These are phyloP conservation scores for Acer saccharum DNA, from an alignment of 345 rosid genomes.

Conservation along the genomic window DNA sequence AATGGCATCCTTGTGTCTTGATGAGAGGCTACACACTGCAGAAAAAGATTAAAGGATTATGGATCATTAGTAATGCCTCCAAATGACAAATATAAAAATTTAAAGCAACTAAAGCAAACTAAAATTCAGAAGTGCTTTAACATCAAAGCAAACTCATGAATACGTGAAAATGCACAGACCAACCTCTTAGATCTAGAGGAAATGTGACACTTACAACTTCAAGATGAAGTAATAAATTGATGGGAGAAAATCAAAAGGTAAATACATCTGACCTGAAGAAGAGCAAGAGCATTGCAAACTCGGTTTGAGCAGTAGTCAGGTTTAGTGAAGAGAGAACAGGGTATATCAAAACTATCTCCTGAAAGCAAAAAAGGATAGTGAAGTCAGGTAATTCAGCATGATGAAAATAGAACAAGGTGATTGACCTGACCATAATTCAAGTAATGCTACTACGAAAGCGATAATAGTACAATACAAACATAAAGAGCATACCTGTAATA, in stretches of 20 bases:
- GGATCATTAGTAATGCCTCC: conserved; percentile 19
- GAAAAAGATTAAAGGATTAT: conserved; percentile 21
- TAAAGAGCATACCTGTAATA: conserved; percentile 63
- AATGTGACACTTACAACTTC: not conserved
- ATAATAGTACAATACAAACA: conserved; percentile 2
- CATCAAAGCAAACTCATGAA: not conserved
- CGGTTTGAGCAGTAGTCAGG: conserved; percentile 91
- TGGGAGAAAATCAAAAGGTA: not conserved
- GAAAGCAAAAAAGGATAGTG: conserved; percentile 22
- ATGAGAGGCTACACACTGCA: conserved; percentile 99
- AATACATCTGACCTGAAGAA: conserved; percentile 73
- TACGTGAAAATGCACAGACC: not conserved
- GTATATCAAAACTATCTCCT: conserved; percentile 98
- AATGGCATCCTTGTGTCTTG: conserved; percentile 93
- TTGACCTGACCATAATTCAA: not conserved
- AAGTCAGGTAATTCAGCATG: not conserved
- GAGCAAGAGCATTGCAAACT: conserved; percentile 98
- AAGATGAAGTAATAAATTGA: conserved; percentile 14
- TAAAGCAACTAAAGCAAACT: not conserved
- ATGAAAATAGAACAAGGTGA: not conserved
- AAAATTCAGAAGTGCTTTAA: not conserved
- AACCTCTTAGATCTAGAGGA: not conserved
- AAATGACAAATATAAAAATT: not conserved
- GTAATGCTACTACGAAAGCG: not conserved
- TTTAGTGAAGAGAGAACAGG: conserved; percentile 94